Evolutionary conservation across 805 yeast species (phyloP), one percentile per base, ranked within the genome.

Genomic region (Blastobotrys parvus): DNA sequence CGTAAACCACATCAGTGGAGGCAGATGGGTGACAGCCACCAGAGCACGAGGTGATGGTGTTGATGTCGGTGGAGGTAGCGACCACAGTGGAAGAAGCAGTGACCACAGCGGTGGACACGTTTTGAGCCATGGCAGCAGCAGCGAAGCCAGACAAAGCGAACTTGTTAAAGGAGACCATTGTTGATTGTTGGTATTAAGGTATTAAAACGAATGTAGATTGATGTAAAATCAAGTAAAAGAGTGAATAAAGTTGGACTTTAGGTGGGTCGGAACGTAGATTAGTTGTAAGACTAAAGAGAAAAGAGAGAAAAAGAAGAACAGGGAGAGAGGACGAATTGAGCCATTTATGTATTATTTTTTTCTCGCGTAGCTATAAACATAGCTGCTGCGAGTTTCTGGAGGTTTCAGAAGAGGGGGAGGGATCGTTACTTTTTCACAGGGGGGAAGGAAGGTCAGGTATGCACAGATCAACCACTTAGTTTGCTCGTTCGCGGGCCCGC

Each of bases 41-140:
- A 25, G 29, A 16, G 35, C 35, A 13, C 6, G 35, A 39, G 35
- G 45, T 41, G 35, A 45, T 35, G 38, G 45, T 23, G 37, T 20
- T 17, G 17, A 33, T 37, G 19, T 38, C 38, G 18, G 46, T 46
- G 39, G 52, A 32, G 41, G 32, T 19, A 13, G 18, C 46, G 20
- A 31, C 42, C 11, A 29, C 48, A 20, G 43, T 35, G 18, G 51
- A 34, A 39, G 52, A 43, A 27, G 32, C 49, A 32, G 42, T 35
- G 31, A 35, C 49, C 23, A 39, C 39, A 39, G 35, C 45, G 47
- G 51, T 48, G 21, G 47, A 38, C 39, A 35, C 32, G 33, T 39
- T 38, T 30, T 49, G 51, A 37, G 55, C 53, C 29, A 42, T 29
- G 34, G 45, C 51, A 39, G 42, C 44, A 36, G 51, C 49, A 35